Evolutionary conservation across 192 early-diverging fungal species (phyloP).

Genomic region (Coemansia sp.): DNA sequence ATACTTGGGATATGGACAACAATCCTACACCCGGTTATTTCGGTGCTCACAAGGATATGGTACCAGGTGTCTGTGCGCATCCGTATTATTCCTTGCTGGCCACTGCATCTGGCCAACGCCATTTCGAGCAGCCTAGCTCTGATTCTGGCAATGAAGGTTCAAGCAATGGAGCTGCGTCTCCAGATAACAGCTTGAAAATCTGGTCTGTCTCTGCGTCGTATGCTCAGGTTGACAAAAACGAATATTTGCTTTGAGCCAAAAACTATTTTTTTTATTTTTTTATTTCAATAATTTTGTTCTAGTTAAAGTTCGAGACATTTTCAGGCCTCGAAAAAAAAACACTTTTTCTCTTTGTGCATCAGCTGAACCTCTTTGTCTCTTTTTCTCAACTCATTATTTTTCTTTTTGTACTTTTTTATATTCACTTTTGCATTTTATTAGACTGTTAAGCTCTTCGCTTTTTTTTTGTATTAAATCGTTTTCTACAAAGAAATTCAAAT

Average conservation of each 20-base stretch:
- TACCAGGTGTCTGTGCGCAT: constrained; percentile 63
- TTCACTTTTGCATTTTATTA: neutral
- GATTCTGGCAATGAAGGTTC: neutral
- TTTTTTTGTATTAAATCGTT: neutral
- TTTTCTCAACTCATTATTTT: neutral
- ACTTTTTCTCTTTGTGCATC: too few species aligned
- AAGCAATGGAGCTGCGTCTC: too few species aligned
- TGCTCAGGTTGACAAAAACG: neutral
- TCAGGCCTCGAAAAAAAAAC: too few species aligned
- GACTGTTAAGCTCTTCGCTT: neutral
- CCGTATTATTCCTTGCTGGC: constrained; percentile 68
- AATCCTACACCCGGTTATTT: neutral
- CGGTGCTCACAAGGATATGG: constrained; percentile 56
- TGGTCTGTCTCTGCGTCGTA: constrained; percentile 31
- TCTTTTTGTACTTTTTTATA: neutral
- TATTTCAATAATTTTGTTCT: too few species aligned
- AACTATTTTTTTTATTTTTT: too few species aligned
- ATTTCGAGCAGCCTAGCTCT: constrained; percentile 10
- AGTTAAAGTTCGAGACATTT: too few species aligned
- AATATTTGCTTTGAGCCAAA: too few species aligned
- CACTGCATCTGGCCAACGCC: constrained; percentile 74
- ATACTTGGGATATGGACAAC: neutral
- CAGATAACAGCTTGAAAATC: constrained; percentile 20
- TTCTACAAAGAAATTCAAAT: neutral
- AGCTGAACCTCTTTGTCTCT: neutral